These are phyloP conservation scores for Komagataella kurtzmanii DNA, from an alignment of 805 yeast species.

Conservation along the genomic window DNA sequence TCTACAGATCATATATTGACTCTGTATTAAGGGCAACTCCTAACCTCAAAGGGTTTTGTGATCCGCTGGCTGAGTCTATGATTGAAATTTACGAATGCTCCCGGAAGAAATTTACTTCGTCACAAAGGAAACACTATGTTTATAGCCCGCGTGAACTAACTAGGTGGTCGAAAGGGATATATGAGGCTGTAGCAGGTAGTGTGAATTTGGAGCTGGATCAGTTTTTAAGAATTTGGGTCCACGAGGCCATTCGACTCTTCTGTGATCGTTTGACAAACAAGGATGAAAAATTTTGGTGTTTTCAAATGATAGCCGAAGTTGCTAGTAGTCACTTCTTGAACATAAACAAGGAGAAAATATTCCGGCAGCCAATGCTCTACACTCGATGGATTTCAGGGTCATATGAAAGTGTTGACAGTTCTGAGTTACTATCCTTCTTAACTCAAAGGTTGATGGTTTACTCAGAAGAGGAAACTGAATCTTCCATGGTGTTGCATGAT, in stretches of 20 bases:
- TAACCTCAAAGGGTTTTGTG: slow-evolving; percentile 37
- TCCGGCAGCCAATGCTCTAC: slow-evolving; percentile 43
- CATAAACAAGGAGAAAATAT: slow-evolving; percentile 18
- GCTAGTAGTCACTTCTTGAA: slow-evolving; percentile 32
- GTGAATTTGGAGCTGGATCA: slow-evolving; percentile 9
- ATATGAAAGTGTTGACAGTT: slow-evolving; percentile 40
- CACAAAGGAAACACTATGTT: slow-evolving; percentile 43
- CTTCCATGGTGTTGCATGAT: slow-evolving; percentile 47
- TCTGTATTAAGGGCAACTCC: slow-evolving; percentile 54
- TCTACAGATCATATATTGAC: slow-evolving; percentile 44
- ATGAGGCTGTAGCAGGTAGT: slow-evolving; percentile 25
- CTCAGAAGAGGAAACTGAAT: slow-evolving; percentile 65
- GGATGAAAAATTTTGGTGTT: slow-evolving; percentile 37
- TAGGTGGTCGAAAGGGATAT: slow-evolving; percentile 72
- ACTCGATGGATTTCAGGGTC: slow-evolving; percentile 63
- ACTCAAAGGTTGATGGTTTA: slow-evolving; percentile 53
- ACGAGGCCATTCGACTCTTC: slow-evolving; percentile 71
- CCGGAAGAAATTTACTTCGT: slow-evolving; percentile 22
- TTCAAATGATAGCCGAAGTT: slow-evolving; percentile 17
- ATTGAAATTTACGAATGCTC: slow-evolving; percentile 42
- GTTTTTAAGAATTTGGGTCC: slow-evolving; percentile 48
- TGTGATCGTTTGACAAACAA: slow-evolving; percentile 49
- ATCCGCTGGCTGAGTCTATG: slow-evolving; percentile 49
- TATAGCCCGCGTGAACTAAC: slow-evolving; percentile 88
- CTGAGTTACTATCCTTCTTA: slow-evolving; percentile 39